Base-by-base conservation (phyloP, 192 early-diverging fungal species). In the Umbelopsis sp. region DNA sequence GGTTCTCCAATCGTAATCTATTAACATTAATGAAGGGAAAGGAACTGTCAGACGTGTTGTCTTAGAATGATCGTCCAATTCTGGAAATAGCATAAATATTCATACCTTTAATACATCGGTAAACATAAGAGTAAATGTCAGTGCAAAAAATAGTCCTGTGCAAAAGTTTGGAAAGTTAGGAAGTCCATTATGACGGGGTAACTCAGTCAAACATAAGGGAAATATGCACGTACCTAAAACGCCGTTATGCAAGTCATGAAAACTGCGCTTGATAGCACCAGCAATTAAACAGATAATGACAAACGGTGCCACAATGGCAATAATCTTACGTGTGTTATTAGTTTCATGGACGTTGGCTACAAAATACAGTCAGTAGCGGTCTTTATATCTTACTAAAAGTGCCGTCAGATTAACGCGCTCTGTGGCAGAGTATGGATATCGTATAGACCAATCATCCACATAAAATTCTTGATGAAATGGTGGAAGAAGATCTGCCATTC, bases 1-100 rank as follows among this genome's bases (percentile, higher is more conserved):
- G 86, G 86, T 49, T 80, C 55, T 45, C 86, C 86, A 1, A 79
- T 74, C 4, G 84, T 77, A 51, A 80, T 82, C 84, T 82, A 74
- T 15, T 0, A 23, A 20, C 5, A 25, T 4, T 25, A 13, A 52
- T 25, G 27, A 52, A 52, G 1, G 11, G 21, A 21, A 52, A 9
- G 11, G 21, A 21, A 9, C 21, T 25, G 22, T 10, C 21, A 52
- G 11, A 23, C 9, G 21, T 18, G 6, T 25, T 25, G 25, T 25
- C 21, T 1, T 4, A 22, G 1, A 52, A 3, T 52, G 9, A 22
- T 52, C 51, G 22, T 49, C 48, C 48, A 49, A 4, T 41, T 41
- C 10, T 41, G 10, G 37, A 30, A 30, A 30, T 41, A 41, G 37
- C 37, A 10, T 10, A 41, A 9, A 4, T 30, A 22, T 22, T 21